Evolutionary conservation across 148 eudicot species (phyloP), one percentile per base, ranked within the genome.

Genomic region (Arctostaphylos glauca): DNA sequence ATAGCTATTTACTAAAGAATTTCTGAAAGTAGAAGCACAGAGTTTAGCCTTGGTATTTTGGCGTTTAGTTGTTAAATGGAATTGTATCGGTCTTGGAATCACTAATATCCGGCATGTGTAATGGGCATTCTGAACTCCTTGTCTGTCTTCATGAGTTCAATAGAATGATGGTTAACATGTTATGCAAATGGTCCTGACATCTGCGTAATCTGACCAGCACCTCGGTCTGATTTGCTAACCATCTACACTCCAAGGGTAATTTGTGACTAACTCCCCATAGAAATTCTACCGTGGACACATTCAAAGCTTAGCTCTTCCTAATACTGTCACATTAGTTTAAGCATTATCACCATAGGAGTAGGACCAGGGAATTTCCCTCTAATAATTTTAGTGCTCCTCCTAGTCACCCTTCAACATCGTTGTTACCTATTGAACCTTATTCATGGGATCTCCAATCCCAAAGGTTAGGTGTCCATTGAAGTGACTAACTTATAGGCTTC

Each of bases 41-140:
- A 75, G 71, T 50, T 75, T 74, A n/a, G 41, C 6, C 77, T 74
- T 47, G 77, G n/a, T 73, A n/a, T 48, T 48, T 10, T 19, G 13
- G 48, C 55, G 48, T 1, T n/a, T 8, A 48, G 16, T 49, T 71
- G 46, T 43, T 44, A 3, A 43, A 18, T 43, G 23, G 1, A 43
- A 19, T 48, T 47, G 23, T n/a, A 47, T 74, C 55, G 9, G 15
- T 48, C 52, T 19, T 74, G 53, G 55, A 74, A 47, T 47, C 0
- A 21, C 18, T 10, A 48, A 19, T 46, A 46, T 47, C 3, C 6
- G 13, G 74, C 50, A 71, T 18, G 43, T 43, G 50, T 10, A 16
- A 14, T 71, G n/a, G 50, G 14, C 2, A 9, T n/a, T 64, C 41
- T 13, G 23, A 31, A 64, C 10, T 74, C 54, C 25, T n/a, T 47